Evolutionary conservation across 2,329 filamentous ascomycete species (phyloP).

Genomic region (Neofusicoccum cordaticola): DNA sequence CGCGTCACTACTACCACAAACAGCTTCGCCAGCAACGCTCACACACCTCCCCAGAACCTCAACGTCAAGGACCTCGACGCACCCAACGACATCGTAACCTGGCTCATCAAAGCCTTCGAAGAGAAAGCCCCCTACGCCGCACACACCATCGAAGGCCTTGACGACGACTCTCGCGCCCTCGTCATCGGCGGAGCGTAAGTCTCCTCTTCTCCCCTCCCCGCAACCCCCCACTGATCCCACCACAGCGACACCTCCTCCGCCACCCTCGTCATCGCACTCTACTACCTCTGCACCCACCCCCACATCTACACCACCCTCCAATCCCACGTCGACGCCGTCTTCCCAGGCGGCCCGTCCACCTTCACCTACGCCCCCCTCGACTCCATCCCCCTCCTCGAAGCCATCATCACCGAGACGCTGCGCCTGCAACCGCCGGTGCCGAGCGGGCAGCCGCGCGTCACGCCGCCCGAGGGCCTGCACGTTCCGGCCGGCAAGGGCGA

Average conservation of each 20-base stretch:
- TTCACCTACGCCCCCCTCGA: background rate
- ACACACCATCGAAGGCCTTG: background rate
- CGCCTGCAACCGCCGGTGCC: slow-evolving; percentile 41
- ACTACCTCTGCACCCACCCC: slow-evolving; percentile 45
- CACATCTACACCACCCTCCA: slow-evolving; percentile 31
- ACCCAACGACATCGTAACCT: slow-evolving; percentile 2
- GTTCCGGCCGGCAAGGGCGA: slow-evolving; percentile 27
- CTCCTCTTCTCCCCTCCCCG: background rate
- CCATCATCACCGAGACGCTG: slow-evolving; percentile 42
- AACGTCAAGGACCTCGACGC: background rate
- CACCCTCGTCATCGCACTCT: slow-evolving; percentile 40
- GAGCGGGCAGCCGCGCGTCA: slow-evolving; percentile 36
- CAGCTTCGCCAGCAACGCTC: background rate
- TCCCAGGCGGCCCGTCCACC: slow-evolving; percentile 37
- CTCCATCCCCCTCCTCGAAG: slow-evolving; percentile 34
- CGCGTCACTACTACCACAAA: slow-evolving; percentile 15
- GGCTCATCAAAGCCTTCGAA: slow-evolving; percentile 10
- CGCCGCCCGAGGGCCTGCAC: slow-evolving; percentile 37
- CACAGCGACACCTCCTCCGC: slow-evolving; percentile 45
- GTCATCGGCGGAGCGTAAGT: slow-evolving; percentile 14
- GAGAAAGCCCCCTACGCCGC: background rate
- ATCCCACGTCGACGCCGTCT: slow-evolving; percentile 33
- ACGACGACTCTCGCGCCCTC: slow-evolving; percentile 9
- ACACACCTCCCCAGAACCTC: background rate
- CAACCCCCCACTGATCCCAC: background rate